phyloP scores from a whole-genome alignment of 306 rosid genomes.

The Dryas alaskensis region DNA sequence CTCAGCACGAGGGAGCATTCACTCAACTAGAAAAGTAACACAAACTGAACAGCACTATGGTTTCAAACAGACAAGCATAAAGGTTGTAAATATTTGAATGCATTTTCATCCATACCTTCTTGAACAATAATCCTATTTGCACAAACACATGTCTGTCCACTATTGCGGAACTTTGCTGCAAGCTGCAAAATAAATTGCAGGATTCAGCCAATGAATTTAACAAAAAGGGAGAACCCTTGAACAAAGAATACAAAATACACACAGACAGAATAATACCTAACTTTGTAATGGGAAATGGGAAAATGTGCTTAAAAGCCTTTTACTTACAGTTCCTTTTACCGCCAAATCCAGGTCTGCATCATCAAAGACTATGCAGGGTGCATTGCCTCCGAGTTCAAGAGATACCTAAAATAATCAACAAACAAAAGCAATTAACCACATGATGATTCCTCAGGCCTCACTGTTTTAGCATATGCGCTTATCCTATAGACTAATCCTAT shows the following conservation, averaged over 20 bases:
- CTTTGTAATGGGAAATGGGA: not conserved
- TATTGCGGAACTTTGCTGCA: constrained; percentile 91
- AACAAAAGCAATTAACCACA: constrained; percentile 16
- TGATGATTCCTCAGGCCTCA: constrained; percentile 23
- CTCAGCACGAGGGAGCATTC: not conserved
- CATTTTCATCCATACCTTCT: constrained; percentile 61
- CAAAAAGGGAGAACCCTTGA: constrained; percentile 12
- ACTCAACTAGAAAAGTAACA: constrained; percentile 6
- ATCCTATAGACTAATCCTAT: constrained; percentile 4
- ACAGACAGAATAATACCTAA: constrained; percentile 3
- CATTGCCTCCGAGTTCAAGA: constrained; percentile 98
- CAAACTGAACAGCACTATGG: constrained; percentile 12
- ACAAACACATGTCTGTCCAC: constrained; percentile 97
- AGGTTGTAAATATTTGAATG: constrained; percentile 11
- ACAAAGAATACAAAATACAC: constrained; percentile 8
- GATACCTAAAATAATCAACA: constrained; percentile 59
- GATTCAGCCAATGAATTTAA: constrained; percentile 20
- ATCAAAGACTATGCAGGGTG: constrained; percentile 94
- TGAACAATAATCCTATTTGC: constrained; percentile 94
- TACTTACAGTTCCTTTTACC: constrained; percentile 90
- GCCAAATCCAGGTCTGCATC: constrained; percentile 96
- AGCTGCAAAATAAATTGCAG: constrained; percentile 49
- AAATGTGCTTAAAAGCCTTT: constrained; percentile 2
- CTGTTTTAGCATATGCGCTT: constrained; percentile 20
- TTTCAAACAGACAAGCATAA: constrained; percentile 30